Evolutionary conservation across 306 rosid species (phyloP), one percentile per base, ranked within the genome.

Genomic region (Glycine latifolia): DNA sequence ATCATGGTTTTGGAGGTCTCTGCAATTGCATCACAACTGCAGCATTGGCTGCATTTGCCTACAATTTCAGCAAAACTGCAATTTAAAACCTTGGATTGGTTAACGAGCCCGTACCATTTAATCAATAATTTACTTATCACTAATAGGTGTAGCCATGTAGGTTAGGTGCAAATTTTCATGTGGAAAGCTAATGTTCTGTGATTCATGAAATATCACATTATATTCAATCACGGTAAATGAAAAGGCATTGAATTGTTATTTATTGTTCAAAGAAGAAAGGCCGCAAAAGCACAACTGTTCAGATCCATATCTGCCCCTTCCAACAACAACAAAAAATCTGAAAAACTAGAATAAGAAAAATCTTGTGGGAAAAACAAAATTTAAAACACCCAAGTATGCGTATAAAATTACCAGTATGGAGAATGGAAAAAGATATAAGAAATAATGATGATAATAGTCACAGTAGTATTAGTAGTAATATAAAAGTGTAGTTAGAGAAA

Each of bases 401-500:
- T 48, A 50, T 17, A 62, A 33, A 87, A 82, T 85, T 71, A 81
- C 86, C 87, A 63, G 85, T 14, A 37, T 4, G 39, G 14, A 7
- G 75, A 35, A 67, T 39, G 53, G 4, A 20, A 12, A 39, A 59
- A 67, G 12, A 6, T 3, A 59, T 8, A 17, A 59, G 14, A 60
- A 39, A 14, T 3, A 65, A 43, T 8, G 15, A 10, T 14, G 8
- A 5, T 4, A 20, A 20, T 20, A 26, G 31, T 26, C 0, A 53
- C 41, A 4, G 31, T 6, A n/a, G 53, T 15, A 2, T 6, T 10
- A 69, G 48, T 5, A 3, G 20, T 7, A 1, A 16, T 6, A 8
- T 14, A 35, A n/a, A 20, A 59, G 48, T 20, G 75, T 3, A 33
- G 56, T 7, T 2, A 20, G 47, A 43, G 47, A 43, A 43, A 43